Base-by-base conservation (phyloP, 257 asterid genomes). In the Striga asiatica region DNA sequence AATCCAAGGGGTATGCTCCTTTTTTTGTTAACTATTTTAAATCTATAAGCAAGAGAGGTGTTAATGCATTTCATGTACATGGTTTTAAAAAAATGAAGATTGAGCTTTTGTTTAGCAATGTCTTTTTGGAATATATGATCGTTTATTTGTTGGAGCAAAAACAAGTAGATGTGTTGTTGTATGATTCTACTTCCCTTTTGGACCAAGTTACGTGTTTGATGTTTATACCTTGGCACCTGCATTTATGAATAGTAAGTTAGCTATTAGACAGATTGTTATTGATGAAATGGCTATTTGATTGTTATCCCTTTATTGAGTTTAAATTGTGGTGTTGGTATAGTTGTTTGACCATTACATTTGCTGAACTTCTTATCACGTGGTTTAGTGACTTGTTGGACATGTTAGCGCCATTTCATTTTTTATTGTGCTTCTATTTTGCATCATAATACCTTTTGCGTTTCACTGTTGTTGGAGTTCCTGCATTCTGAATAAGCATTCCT, bases 1-100 rank as follows among this genome's bases (percentile, higher is more conserved):
- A 70, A 81, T 81, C 38, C 89, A 81, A 67, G 89, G 89, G 75
- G 89, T 81, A 75, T 51, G 66, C 18, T 24, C 13, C 13, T 19
- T 0, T 35, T 25, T 4, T n/a, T 57, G 13, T 28, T 28, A 5
- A 2, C n/a, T 19, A 3, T 27, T 37, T 14, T 11, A 2, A 17
- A 10, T 29, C 2, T 22, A 0, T 8, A 20, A 2, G 8, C 27
- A 46, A 19, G 52, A 18, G 2, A 20, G 5, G 24, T 37, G 24
- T 0, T 2, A 20, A 22, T 47, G 53, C 23, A 8, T 14, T 47
- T 8, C 20, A 5, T 46, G 1, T n/a, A n/a, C n/a, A n/a, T n/a
- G n/a, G n/a, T n/a, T n/a, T n/a, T n/a, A n/a, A n/a, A n/a, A n/a
- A n/a, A n/a, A n/a, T n/a, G n/a, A n/a, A n/a, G n/a, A n/a, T n/a